These are phyloP conservation scores for Podila verticillata DNA, from an alignment of 192 early-diverging fungal species.

Conservation along the genomic window DNA sequence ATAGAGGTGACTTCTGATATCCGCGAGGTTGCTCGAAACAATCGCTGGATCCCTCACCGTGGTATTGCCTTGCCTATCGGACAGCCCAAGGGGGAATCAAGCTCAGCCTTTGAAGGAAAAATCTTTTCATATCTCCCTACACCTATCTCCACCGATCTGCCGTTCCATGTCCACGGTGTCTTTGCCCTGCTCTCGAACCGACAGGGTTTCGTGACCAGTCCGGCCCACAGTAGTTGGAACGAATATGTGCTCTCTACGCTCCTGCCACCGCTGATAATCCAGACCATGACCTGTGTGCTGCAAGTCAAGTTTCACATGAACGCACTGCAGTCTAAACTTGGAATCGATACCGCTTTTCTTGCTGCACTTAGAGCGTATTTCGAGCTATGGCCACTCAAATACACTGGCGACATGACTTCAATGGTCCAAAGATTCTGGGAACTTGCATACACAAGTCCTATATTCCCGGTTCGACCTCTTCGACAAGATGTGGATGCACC, in stretches of 20 bases:
- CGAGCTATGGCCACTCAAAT: too few relatives aligned
- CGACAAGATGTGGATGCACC: too few relatives aligned
- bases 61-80: conserved; percentile 13
- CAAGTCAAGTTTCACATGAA: too few relatives aligned
- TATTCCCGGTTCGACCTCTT: too few relatives aligned
- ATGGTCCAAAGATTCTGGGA: too few relatives aligned
- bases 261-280: not conserved
- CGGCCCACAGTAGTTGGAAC: conserved; percentile 12
- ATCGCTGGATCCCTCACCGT: conserved; percentile 19
- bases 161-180: conserved; percentile 49
- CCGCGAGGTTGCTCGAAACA: not conserved
- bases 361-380: too few relatives aligned
- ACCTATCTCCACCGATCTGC: conserved; percentile 24
- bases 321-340: too few relatives aligned
- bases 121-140: conserved; percentile 48
- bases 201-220: conserved; percentile 15
- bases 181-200: conserved; percentile 48
- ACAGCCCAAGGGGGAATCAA: not conserved
- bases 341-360: too few relatives aligned
- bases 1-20: not conserved
- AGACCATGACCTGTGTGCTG: too few relatives aligned
- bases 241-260: not conserved
- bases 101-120: conserved; percentile 2
- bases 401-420: too few relatives aligned
- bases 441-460: too few relatives aligned